Evolutionary conservation across 305 asterid genomes (phyloP), one percentile per base, ranked within the genome.

Genomic region (Solanum chacoense): DNA sequence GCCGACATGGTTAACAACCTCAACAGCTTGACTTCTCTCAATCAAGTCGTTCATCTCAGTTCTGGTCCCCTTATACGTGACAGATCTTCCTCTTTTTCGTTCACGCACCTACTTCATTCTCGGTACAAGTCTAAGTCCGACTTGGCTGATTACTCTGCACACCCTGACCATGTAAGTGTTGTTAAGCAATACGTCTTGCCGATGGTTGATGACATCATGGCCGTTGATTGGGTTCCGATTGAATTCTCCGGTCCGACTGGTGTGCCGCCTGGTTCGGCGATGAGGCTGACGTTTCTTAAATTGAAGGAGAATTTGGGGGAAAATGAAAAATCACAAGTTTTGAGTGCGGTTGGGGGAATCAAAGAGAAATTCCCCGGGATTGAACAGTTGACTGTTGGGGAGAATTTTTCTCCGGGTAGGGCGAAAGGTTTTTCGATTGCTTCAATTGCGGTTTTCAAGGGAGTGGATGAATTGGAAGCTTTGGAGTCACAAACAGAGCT

Each of bases 71-170:
- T 97, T 9, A 45, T 94, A 80, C 92, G 94, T 14, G 90, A 91
- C 91, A 94, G 94, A 22, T 94, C 97, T 79, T 84, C 90, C 37
- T 83, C 97, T 16, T 94, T 96, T 89, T 55, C 93, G 59, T 97
- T 96, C 94, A 96, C 98, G 7, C 99, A 96, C 94, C 83, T 97
- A 91, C 98, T 97, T 91, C 98, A 97, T 92, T 91, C 96, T 72
- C 98, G 99, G 18, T 95, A 95, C 94, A 90, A 91, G 40, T 90
- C 98, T 72, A 95, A 93, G 63, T 11, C 94, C 55, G 98, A 96
- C 89, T 88, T 96, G 85, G 91, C 90, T 26, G 72, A 92, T 45
- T 97, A 97, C 91, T 72, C 98, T 5, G 94, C 91, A 2, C 94
- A 97, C 92, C 98, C 98, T 3, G 87, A 72, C n/a, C 99, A 97